Evolutionary conservation across 2,329 filamentous ascomycete species (phyloP), one percentile per base, ranked within the genome.

Genomic region (Talaromyces sp.): DNA sequence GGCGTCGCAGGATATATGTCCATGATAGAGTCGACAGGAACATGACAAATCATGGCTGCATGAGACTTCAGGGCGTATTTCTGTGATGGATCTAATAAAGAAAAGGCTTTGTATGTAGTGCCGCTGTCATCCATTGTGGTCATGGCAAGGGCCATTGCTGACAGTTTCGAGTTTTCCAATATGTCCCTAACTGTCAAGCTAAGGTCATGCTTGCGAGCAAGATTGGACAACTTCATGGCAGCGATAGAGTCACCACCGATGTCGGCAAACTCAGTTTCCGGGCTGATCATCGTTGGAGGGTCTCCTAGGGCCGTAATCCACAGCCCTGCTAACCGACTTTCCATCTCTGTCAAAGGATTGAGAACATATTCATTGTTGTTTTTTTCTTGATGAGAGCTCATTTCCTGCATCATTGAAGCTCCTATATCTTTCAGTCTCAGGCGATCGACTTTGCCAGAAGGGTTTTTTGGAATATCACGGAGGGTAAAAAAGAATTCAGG

Each of bases 1-100:
- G 79, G 73, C 50, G 76, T 81, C 66, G 76, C 79, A 5, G 79
- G 80, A 62, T 81, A 81, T 9, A 54, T 49, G 16, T 64, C 62
- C 22, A 16, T 16, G 41, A 64, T 39, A 4, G n/a, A 24, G 5
- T 33, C 37, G 9, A 27, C 16, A n/a, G 35, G 24, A 13, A 62
- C 35, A n/a, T 39, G n/a, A 13, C 47, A 54, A 49, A 49, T 24
- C 19, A 13, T 14, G 16, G 45, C 45, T 19, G 41, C 41, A 11
- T n/a, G 41, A 45, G 41, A 45, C n/a, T 19, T 45, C 19, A 45
- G 41, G n/a, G 3, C 41, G 3, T 19, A n/a, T 45, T 19, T 19
- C 4, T 45, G 41, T 11, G 8, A 45, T 45, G 41, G 6, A 19
- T 45, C 41, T n/a, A 45, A 45, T 19, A 45, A n/a, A 45, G 41